These are phyloP conservation scores for Penicillium antarcticum DNA, from an alignment of 495 filamentous ascomycete species.

Conservation along the genomic window DNA sequence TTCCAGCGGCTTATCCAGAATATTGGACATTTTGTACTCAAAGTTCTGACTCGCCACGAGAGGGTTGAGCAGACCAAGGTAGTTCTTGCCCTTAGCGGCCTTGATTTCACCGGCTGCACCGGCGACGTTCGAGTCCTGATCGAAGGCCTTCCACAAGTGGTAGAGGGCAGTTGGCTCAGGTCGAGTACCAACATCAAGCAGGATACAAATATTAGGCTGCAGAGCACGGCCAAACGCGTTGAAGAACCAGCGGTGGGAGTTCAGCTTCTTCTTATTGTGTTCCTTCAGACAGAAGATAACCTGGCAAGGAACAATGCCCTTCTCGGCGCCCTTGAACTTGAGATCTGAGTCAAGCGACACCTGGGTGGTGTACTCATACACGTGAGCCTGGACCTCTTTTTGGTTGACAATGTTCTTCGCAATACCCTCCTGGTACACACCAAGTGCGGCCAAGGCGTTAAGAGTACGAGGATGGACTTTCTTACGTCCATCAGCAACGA, in stretches of 20 bases:
- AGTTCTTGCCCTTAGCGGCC: conserved; percentile 85
- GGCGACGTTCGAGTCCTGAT: conserved; percentile 92
- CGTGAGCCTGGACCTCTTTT: conserved; percentile 78
- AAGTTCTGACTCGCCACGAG: conserved; percentile 97
- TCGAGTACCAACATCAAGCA: conserved; percentile 93
- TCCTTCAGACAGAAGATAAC: conserved; percentile 99
- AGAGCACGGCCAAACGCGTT: conserved; percentile 94
- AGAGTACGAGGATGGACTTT: conserved; percentile 93
- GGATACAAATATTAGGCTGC: conserved; percentile 92
- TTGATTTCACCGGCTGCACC: conserved; percentile 97
- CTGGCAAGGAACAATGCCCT: conserved; percentile 97
- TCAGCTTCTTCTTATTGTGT: conserved; percentile 95
- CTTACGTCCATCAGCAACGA: conserved; percentile 88
- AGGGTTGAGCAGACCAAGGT: conserved; percentile 83
- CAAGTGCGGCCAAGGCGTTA: conserved; percentile 94
- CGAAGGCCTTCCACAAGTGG: conserved; percentile 98
- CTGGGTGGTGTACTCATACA: conserved; percentile 99
- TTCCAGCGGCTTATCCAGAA: conserved; percentile 95
- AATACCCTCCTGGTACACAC: conserved; percentile 98
- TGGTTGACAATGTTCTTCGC: conserved; percentile 97
- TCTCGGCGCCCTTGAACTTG: conserved; percentile 98
- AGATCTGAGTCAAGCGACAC: conserved; percentile 92
- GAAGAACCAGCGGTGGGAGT: conserved; percentile 99
- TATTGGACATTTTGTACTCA: conserved; percentile 99
- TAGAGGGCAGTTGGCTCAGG: conserved; percentile 87